Evolutionary conservation across 352 stramenopile genomes (phyloP).

Genomic region (Lagenidium giganteum): DNA sequence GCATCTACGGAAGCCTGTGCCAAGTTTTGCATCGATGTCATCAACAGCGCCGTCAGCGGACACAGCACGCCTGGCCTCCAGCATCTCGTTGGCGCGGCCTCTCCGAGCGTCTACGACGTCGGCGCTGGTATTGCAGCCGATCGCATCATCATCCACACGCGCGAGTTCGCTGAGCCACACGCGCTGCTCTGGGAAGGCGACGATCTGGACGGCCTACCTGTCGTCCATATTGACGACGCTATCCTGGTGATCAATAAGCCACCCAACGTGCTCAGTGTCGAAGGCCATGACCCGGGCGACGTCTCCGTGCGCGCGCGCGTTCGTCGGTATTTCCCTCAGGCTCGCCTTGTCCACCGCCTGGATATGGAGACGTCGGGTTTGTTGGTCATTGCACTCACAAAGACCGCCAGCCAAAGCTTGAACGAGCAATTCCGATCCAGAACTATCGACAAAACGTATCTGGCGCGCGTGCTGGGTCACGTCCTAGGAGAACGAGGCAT

Average conservation of each 20-base stretch:
- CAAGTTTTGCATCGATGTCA: constrained; percentile 20
- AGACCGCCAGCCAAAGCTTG: constrained; percentile 46
- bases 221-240: constrained; percentile 46
- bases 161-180: constrained; percentile 22
- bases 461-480: constrained; percentile 39
- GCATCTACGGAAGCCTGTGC: too few species aligned
- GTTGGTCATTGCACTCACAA: constrained; percentile 60
- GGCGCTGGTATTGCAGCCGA: constrained; percentile 23
- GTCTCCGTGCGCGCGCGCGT: constrained; percentile 45
- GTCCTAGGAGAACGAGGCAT: constrained; percentile 19
- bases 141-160: constrained; percentile 38
- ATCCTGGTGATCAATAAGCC: constrained; percentile 64
- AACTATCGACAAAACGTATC: constrained; percentile 56
- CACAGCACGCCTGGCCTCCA: too few species aligned
- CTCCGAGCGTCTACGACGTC: background rate
- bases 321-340: constrained; percentile 33
- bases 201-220: constrained; percentile 18
- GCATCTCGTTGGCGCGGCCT: constrained; percentile 7
- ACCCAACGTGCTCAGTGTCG: constrained; percentile 48
- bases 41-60: too few species aligned
- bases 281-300: constrained; percentile 27
- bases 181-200: background rate
- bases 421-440: constrained; percentile 63
- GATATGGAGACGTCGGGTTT: constrained; percentile 74
- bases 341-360: constrained; percentile 70